Evolutionary conservation across 805 yeast species (phyloP), one percentile per base, ranked within the genome.

Genomic region (Candida ipomoeae): DNA sequence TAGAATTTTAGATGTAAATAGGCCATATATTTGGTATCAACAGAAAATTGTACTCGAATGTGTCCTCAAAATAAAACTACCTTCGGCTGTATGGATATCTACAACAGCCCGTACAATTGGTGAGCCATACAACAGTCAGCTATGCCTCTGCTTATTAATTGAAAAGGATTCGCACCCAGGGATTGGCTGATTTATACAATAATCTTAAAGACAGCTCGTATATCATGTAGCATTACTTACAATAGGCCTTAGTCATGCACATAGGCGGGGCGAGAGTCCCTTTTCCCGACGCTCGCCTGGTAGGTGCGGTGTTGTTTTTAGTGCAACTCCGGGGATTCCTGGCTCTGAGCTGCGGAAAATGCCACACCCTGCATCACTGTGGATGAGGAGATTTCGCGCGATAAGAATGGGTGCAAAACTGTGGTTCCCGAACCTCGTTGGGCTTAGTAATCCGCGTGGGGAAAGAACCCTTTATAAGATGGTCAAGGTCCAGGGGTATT

Each of bases 341-440:
- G 31, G 32, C 38, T 33, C 31, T 20, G n/a, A 15, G 38, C 32
- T 31, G 45, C 45, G 7, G 38, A 18, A 44, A 31, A 17, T 23
- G 40, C 46, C 40, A 44, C 46, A 36, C 46, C 33, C 37, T 44
- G 45, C 45, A 36, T 44, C 46, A 44, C 40, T 44, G 46, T 44
- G 46, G 46, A 44, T 44, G 40, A 44, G 46, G 17, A 43, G 21
- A 44, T 6, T 44, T 44, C 40, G 46, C 46, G 46, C 46, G 34
- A 44, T 44, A 17, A 23, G 44, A 31, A 48, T 48, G 52, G 50
- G 53, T 46, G 50, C 53, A 52, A 52, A 46, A 50, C 51, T 51
- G 56, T 53, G 55, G 55, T 35, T 23, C 31, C 41, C 17, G 5
- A 32, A 41, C 21, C 21, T 17, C 17, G 20, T 10, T 29, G 15